phyloP scores from a whole-genome alignment of 1,284 basidiomycete species.

The Irpex lacteus region DNA sequence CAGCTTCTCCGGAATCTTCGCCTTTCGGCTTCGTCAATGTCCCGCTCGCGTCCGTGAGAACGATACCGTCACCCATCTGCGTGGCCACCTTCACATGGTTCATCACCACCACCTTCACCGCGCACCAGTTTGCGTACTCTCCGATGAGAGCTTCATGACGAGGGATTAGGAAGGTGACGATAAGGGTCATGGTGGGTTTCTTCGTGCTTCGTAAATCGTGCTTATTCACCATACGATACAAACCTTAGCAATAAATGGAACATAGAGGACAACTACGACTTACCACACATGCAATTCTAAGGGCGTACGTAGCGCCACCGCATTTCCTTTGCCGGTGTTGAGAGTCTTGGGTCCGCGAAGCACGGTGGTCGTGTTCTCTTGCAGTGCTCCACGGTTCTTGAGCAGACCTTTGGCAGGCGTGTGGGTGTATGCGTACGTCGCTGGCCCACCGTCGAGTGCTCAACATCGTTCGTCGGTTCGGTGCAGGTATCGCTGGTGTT shows the following conservation, averaged over 20 bases:
- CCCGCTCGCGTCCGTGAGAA: too few relatives aligned
- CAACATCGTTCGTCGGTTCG: conserved; percentile 36
- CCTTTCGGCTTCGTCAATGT: conserved; percentile 4
- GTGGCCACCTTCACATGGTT: too few relatives aligned
- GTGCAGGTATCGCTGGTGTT: background rate
- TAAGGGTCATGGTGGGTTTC: conserved; percentile 13
- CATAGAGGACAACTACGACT: conserved; percentile 6
- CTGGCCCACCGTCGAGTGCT: conserved; percentile 34
- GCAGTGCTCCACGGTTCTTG: conserved; percentile 38
- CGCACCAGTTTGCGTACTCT: conserved; percentile 43
- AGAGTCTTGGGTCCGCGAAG: conserved; percentile 33
- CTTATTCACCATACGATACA: background rate
- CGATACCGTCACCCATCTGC: too few relatives aligned
- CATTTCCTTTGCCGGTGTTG: conserved; percentile 36
- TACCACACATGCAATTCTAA: conserved; percentile 25
- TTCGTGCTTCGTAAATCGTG: background rate
- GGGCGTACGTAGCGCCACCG: conserved; percentile 32
- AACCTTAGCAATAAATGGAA: background rate
- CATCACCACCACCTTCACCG: conserved; percentile 34
- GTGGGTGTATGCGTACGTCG: conserved; percentile 32
- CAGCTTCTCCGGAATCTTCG: conserved; percentile 35
- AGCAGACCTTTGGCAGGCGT: conserved; percentile 47
- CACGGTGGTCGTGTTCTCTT: conserved; percentile 45
- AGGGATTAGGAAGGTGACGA: too few relatives aligned
- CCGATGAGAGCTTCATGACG: too few relatives aligned